phyloP scores from a whole-genome alignment of 2,329 filamentous ascomycete species.

The Penicillium sclerotigenum region DNA sequence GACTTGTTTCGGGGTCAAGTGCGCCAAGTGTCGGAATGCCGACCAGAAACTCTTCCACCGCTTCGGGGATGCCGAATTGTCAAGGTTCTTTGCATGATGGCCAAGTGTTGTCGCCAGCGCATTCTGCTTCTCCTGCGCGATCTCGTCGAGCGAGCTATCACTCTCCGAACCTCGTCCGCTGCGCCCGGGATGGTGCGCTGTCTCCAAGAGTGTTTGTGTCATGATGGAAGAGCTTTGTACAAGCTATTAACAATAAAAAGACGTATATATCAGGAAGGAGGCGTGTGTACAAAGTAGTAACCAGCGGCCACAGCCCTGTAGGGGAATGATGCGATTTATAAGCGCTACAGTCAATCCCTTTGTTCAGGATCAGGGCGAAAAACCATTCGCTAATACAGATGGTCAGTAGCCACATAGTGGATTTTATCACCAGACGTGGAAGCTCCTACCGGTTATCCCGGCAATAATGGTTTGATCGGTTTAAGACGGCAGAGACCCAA shows the following conservation, averaged over 20 bases:
- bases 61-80: conserved; percentile 48
- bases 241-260: not conserved
- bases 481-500: conserved; percentile 11
- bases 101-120: conserved; percentile 16
- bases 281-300: no score
- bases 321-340: conserved; percentile 20
- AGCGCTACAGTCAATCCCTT: conserved; percentile 15
- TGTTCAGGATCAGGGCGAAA: conserved; percentile 16
- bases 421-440: conserved; percentile 25
- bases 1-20: conserved; percentile 51
- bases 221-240: conserved; percentile 12
- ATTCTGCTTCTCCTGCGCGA: conserved; percentile 25
- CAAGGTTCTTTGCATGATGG: conserved; percentile 31
- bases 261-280: not conserved
- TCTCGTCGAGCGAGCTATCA: conserved; percentile 26
- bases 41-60: conserved; percentile 51
- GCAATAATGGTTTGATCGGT: conserved; percentile 17
- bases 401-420: conserved; percentile 21
- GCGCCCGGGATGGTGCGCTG: conserved; percentile 20
- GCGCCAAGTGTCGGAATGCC: conserved; percentile 51
- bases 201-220: conserved; percentile 19
- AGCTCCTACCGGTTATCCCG: conserved; percentile 23
- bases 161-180: conserved; percentile 23
- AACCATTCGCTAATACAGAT: conserved; percentile 13
- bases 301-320: not conserved